These are phyloP conservation scores for Syncephalis plumigaleata DNA, from an alignment of 371 early-diverging fungal genomes.

Conservation along the genomic window DNA sequence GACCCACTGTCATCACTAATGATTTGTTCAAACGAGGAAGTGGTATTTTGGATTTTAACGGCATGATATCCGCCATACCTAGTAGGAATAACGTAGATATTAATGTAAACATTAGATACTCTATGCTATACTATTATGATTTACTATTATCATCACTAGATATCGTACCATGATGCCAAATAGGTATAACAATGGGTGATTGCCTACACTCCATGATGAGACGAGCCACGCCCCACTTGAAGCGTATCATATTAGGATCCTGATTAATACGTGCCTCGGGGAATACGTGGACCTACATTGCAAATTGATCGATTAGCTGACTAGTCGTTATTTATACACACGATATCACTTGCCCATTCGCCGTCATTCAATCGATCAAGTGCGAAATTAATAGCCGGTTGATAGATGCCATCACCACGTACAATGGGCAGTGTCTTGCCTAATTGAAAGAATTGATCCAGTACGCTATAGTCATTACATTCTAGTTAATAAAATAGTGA, in stretches of 20 bases:
- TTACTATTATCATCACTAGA: too few species aligned
- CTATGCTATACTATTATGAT: not conserved
- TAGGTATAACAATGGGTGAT: slow-evolving; percentile 48
- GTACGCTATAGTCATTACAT: slow-evolving; percentile 15
- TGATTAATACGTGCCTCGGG: slow-evolving; percentile 70
- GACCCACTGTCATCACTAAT: slow-evolving; percentile 11
- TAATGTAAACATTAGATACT: not conserved
- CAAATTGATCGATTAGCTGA: slow-evolving; percentile 7
- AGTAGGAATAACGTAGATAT: not conserved
- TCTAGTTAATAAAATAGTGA: not conserved
- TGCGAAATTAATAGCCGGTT: slow-evolving; percentile 64
- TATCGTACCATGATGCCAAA: slow-evolving; percentile 36
- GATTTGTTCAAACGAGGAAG: slow-evolving; percentile 9
- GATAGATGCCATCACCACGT: slow-evolving; percentile 74
- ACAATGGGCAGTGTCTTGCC: slow-evolving; percentile 71
- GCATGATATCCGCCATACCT: slow-evolving; percentile 32
- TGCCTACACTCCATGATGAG: slow-evolving; percentile 54
- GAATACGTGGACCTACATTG: slow-evolving; percentile 53
- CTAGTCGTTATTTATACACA: slow-evolving; percentile 9
- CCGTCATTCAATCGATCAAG: slow-evolving; percentile 32
- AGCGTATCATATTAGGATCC: slow-evolving; percentile 36
- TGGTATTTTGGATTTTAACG: slow-evolving; percentile 11
- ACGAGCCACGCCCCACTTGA: slow-evolving; percentile 78
- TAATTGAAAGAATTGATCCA: slow-evolving; percentile 48
- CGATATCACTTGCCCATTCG: slow-evolving; percentile 25